Evolutionary conservation across 176 grass and related monocot genomes (phyloP), one percentile per base, ranked within the genome.

Genomic region (Paspalum notatum): DNA sequence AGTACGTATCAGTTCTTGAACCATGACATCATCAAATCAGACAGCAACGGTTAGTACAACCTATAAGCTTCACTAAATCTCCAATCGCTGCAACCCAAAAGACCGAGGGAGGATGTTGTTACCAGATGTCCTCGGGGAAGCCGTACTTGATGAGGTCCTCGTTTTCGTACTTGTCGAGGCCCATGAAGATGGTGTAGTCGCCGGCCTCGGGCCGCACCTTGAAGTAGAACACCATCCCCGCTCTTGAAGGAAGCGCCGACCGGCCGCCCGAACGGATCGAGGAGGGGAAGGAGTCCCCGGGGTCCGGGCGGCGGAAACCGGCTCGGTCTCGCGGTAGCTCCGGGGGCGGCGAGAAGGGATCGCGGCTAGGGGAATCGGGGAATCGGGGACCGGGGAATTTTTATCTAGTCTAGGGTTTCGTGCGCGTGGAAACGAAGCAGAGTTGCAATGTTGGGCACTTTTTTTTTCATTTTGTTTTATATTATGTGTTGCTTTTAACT

Each of bases 101-200:
- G 13, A 75, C 13, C 46, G 20, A 61, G 4, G 38, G 49, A 21
- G 7, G 64, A 62, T 62, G 59, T 18, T 7, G 2, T 78, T 93
- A 98, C 92, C 95, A 98, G 74, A 95, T 91, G 71, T 98, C 95
- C 81, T 95, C 95, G 1, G 92, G 92, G 78, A 98, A 95, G 15
- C 95, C 95, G 62, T 93, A 95, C 77, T 91, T 93, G 80, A 98
- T 98, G 37, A 98, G 88, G 81, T 98, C 95, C 86, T 98, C 90
- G 85, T 98, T 98, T 86, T 98, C 92, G 62, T 83, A 57, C 78
- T 95, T 95, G 90, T 94, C 95, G 9, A 98, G 70, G 20, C 92
- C 92, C 95, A 95, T 98, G 81, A 98, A 98, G 83, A 98, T 93
- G 85, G 92, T 91, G 88, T 87, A 95, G 68, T 98, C 95, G 12